A percentile compares a stretch with the other conserved stretches of the same genome.
Conservation (phyloP, 2,329 filamentous ascomycete genomes). For the Alternaria novae-zelandiae region DNA sequence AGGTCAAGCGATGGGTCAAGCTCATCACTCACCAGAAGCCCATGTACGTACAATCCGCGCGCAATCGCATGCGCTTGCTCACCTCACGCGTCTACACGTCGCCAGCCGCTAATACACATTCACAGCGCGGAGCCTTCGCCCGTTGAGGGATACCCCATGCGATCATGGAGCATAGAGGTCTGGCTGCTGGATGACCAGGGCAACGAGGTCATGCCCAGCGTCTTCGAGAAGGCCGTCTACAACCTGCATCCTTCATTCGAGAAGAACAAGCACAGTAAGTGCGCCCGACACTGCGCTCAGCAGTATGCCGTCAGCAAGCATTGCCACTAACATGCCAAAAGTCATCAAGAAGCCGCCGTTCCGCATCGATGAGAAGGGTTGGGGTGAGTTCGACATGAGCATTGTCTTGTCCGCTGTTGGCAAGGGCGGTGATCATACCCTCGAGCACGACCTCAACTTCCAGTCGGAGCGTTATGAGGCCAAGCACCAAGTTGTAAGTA, state of each 20-base stretch:
- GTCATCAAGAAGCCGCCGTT: conserved; percentile 84
- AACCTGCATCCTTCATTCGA: conserved; percentile 93
- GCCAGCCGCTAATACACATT: conserved; percentile 19
- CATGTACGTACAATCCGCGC: conserved; percentile 67
- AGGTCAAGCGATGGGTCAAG: conserved; percentile 87
- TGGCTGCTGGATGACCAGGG: conserved; percentile 85
- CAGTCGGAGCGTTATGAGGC: conserved; percentile 79
- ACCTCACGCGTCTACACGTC: conserved; percentile 14
- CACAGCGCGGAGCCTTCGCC: conserved; percentile 78
- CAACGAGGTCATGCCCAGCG: conserved; percentile 78
- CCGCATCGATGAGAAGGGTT: conserved; percentile 89
- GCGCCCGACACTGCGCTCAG: neutral
- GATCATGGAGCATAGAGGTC: conserved; percentile 88
- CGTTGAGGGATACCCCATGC: conserved; percentile 88
- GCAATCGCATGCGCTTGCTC: conserved; percentile 19
- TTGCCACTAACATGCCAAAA: conserved; percentile 6
- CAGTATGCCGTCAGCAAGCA: neutral
- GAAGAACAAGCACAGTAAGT: conserved; percentile 79
- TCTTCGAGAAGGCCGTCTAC: conserved; percentile 93
- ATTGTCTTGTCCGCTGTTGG: conserved; percentile 84
- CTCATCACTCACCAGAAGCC: conserved; percentile 90
- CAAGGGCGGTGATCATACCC: conserved; percentile 80
- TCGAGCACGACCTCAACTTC: conserved; percentile 94
- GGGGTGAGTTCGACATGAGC: conserved; percentile 97
- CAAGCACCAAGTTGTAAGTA: conserved; percentile 73